A percentile compares a stretch with the other conserved stretches of the same genome.
Evolutionary conservation across 2,329 filamentous ascomycete species (phyloP).

Genomic region (Neonectria sp.): DNA sequence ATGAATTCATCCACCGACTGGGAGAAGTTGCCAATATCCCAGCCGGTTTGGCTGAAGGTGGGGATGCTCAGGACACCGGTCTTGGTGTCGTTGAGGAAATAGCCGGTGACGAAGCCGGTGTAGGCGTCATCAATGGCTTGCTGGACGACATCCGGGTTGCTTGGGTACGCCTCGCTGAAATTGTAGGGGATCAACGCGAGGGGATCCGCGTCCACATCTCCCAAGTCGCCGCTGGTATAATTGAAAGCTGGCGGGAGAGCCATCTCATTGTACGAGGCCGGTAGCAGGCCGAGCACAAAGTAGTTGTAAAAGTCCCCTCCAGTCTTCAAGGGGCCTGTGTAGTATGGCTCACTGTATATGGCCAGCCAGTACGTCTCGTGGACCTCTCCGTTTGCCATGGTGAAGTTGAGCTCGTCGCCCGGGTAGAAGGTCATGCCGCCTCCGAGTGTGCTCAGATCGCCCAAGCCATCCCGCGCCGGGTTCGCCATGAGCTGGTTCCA

Average conservation of each 20-base stretch:
- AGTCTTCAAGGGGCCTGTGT: not conserved
- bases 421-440: slow-evolving; percentile 3
- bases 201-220: not conserved
- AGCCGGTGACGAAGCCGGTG: slow-evolving; percentile 15
- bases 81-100: slow-evolving; percentile 13
- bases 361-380: slow-evolving; percentile 9
- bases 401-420: slow-evolving; percentile 8
- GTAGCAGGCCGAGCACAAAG: slow-evolving; percentile 4
- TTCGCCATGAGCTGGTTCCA: slow-evolving; percentile 15
- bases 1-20: slow-evolving; percentile 14
- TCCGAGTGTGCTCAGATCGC: not conserved
- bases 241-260: slow-evolving; percentile 2
- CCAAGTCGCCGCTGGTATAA: not conserved
- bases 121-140: not conserved
- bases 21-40: slow-evolving; percentile 12
- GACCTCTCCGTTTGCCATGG: not conserved
- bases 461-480: not conserved
- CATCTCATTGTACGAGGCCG: slow-evolving; percentile 15
- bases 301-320: slow-evolving; percentile 17
- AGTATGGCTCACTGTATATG: not conserved
- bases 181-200: not conserved
- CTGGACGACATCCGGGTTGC: slow-evolving; percentile 10
- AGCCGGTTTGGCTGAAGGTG: slow-evolving; percentile 1
- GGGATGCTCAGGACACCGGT: slow-evolving; percentile 21
- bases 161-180: slow-evolving; percentile 5